Percentiles rank a stretch among this genome's conserved stretches.
Evolutionary conservation across 371 early-diverging fungal species (phyloP).

Genomic region (Mortierella sp.): DNA sequence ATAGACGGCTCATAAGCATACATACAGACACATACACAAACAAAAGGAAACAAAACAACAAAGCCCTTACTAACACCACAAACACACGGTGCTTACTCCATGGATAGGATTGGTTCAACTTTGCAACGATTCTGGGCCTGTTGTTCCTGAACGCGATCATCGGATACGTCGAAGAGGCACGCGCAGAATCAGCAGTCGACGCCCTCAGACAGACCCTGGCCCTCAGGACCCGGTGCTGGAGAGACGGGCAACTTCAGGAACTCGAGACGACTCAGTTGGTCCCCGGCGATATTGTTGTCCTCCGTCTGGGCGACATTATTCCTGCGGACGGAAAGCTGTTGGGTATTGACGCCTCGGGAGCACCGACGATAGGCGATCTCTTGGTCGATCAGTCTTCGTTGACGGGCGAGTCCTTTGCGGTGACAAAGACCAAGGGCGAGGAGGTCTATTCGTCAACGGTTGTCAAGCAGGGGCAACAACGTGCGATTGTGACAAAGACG

Average conservation of each 20-base stretch:
- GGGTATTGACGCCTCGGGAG: conserved; percentile 86
- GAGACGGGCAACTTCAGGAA: conserved; percentile 83
- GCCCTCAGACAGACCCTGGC: conserved; percentile 92
- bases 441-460: conserved; percentile 92
- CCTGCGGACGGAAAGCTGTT: conserved; percentile 92
- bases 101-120: conserved; percentile 79
- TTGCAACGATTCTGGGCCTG: conserved; percentile 87
- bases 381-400: conserved; percentile 95
- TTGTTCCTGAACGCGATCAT: conserved; percentile 90
- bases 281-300: conserved; percentile 91
- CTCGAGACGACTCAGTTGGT: conserved; percentile 81
- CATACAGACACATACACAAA: not conserved
- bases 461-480: conserved; percentile 91
- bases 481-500: conserved; percentile 90
- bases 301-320: conserved; percentile 93
- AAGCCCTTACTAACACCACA: not conserved
- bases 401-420: conserved; percentile 94
- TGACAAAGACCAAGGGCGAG: conserved; percentile 80
- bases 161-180: conserved; percentile 90
- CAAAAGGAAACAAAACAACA: not conserved
- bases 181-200: conserved; percentile 92
- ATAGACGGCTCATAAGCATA: not conserved
- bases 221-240: conserved; percentile 80
- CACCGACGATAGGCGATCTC: conserved; percentile 74
- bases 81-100: not conserved